Percentiles rank a stretch among this genome's conserved stretches.
Evolutionary conservation across 208 protist species (phyloP).

Genomic region (Novymonas esmeraldas): DNA sequence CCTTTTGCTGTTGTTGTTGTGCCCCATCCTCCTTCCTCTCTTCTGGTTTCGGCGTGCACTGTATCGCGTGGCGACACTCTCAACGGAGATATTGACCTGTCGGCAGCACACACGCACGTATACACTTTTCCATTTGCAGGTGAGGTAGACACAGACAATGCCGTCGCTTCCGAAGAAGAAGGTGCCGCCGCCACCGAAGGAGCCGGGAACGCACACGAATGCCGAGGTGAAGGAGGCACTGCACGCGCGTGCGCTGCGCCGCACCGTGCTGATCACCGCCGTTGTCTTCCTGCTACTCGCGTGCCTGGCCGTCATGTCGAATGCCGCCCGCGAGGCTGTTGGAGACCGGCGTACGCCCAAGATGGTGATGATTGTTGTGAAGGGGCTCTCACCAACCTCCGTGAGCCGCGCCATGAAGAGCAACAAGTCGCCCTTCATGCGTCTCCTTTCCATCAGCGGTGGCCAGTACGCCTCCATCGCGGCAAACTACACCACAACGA

Average conservation of each 20-base stretch:
- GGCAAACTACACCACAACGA: slow-evolving; percentile 6
- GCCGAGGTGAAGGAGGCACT: slow-evolving; percentile 73
- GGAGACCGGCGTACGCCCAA: slow-evolving; percentile 32
- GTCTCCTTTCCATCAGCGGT: slow-evolving; percentile 40
- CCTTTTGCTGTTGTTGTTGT: neutral
- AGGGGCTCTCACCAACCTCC: slow-evolving; percentile 33
- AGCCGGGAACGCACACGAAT: slow-evolving; percentile 72
- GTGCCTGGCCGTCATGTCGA: slow-evolving; percentile 66
- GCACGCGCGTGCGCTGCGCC: slow-evolving; percentile 57
- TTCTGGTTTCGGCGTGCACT: neutral
- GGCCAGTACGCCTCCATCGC: slow-evolving; percentile 37
- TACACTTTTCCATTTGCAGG: neutral
- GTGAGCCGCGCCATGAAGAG: slow-evolving; percentile 44
- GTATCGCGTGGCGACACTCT: no score
- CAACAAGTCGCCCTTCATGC: slow-evolving; percentile 74
- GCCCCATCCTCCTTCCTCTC: neutral
- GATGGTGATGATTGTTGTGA: slow-evolving; percentile 55
- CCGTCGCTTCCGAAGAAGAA: slow-evolving; percentile 32
- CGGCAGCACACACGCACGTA: neutral
- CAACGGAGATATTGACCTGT: no score
- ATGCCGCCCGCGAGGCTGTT: slow-evolving; percentile 34
- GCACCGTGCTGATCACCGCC: slow-evolving; percentile 60
- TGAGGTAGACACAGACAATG: slow-evolving; percentile 8
- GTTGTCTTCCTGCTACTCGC: slow-evolving; percentile 73
- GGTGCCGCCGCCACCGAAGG: slow-evolving; percentile 44